Conservation (phyloP, 371 early-diverging fungal genomes). For the Apophysomyces trapeziformis region DNA sequence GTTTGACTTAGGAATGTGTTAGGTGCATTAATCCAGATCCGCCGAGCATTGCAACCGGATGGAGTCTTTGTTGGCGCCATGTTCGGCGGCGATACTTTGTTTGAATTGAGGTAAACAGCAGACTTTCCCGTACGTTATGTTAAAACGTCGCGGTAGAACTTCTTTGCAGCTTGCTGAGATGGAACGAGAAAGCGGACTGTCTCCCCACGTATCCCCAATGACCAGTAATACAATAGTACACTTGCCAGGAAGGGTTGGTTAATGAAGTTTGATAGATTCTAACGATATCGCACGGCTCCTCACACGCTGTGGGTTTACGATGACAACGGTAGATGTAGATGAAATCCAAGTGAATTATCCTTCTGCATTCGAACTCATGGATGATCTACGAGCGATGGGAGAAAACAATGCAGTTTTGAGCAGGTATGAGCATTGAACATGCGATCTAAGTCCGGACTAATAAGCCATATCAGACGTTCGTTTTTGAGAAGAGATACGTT, state of each 20-base stretch:
- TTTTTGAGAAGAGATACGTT: slow-evolving; percentile 81
- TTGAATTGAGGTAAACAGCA: slow-evolving; percentile 71
- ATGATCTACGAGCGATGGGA: slow-evolving; percentile 92
- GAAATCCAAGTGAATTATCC: slow-evolving; percentile 93
- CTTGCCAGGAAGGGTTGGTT: neutral
- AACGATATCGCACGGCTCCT: slow-evolving; percentile 84
- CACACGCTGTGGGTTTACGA: slow-evolving; percentile 82
- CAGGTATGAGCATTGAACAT: slow-evolving; percentile 46
- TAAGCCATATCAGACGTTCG: slow-evolving; percentile 50
- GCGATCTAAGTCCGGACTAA: neutral
- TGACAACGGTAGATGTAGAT: slow-evolving; percentile 95
- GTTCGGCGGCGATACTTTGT: slow-evolving; percentile 94
- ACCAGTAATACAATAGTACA: slow-evolving; percentile 52
- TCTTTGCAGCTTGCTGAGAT: slow-evolving; percentile 90
- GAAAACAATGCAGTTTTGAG: slow-evolving; percentile 91
- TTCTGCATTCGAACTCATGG: slow-evolving; percentile 87
- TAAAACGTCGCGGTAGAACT: slow-evolving; percentile 54
- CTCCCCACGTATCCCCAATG: slow-evolving; percentile 93
- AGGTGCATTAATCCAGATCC: slow-evolving; percentile 84
- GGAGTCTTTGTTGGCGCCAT: slow-evolving; percentile 92
- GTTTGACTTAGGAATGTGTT: neutral
- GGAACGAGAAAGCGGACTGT: slow-evolving; percentile 91
- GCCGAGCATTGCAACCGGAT: slow-evolving; percentile 83
- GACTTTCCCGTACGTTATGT: neutral
- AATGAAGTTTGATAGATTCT: slow-evolving; percentile 52